phyloP scores from a whole-genome alignment of 73 alveolate genomes.

The Paraurostyla sp. region DNA sequence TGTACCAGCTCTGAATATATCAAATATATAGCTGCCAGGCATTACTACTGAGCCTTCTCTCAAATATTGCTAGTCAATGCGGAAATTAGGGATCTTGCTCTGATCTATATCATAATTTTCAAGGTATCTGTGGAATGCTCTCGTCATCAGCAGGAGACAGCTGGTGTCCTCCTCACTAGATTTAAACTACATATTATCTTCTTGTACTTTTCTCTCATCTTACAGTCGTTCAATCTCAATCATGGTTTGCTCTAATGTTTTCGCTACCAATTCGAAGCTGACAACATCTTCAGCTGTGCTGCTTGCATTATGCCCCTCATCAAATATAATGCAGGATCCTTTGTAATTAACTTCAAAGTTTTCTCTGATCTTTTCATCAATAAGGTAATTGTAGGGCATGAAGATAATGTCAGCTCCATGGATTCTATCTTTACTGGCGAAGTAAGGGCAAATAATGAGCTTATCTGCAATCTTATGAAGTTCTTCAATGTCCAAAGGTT shows the following conservation, averaged over 20 bases:
- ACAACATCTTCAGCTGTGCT: constrained; percentile 83
- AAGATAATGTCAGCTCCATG: constrained; percentile 82
- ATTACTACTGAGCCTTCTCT: constrained; percentile 43
- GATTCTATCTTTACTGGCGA: constrained; percentile 74
- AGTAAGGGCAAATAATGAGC: constrained; percentile 86
- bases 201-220: constrained; percentile 28
- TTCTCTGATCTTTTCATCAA: constrained; percentile 83
- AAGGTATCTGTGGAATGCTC: background rate
- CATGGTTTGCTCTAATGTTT: background rate
- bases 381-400: constrained; percentile 88
- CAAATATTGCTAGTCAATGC: background rate
- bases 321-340: constrained; percentile 85
- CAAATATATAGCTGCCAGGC: constrained; percentile 33
- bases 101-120: constrained; percentile 13
- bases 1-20: constrained; percentile 25
- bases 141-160: background rate
- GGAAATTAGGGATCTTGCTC: background rate
- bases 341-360: constrained; percentile 74
- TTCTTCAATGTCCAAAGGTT: constrained; percentile 89
- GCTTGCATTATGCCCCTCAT: constrained; percentile 96
- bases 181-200: background rate
- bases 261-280: constrained; percentile 55
- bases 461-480: constrained; percentile 67
- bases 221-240: constrained; percentile 24
- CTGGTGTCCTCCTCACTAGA: constrained; percentile 47